Conservation (phyloP, 2,329 filamentous ascomycete genomes). For the Exophiala spinifera region DNA sequence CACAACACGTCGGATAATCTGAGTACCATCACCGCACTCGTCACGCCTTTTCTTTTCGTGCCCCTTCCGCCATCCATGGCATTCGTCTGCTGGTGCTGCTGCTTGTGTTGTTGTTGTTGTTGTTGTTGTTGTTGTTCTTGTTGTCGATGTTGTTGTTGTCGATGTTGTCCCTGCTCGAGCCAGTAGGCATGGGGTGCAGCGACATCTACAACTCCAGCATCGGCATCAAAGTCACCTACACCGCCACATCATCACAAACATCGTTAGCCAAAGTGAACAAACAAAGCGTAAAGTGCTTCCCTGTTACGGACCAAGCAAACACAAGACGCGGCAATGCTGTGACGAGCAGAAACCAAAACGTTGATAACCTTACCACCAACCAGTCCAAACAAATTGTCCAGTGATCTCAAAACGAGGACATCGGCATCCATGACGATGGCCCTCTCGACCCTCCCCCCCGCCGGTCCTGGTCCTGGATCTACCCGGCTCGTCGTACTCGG, state of each 20-base stretch:
- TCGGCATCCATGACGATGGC: constrained; percentile 6
- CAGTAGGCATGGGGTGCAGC: constrained; percentile 7
- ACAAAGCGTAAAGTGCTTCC: too few relatives aligned
- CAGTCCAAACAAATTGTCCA: not conserved
- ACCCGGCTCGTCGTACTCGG: too few relatives aligned
- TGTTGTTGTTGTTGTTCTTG: too few relatives aligned
- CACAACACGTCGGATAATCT: constrained; percentile 2
- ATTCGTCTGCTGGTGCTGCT: not conserved
- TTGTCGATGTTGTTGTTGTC: too few relatives aligned
- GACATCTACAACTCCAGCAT: not conserved
- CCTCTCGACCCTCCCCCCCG: not conserved
- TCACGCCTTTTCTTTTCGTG: not conserved
- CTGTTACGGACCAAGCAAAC: too few relatives aligned
- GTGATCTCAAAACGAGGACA: not conserved
- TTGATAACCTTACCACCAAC: not conserved
- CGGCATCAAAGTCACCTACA: too few relatives aligned
- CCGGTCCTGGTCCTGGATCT: too few relatives aligned
- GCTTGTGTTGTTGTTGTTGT: too few relatives aligned
- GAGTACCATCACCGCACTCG: constrained; percentile 6
- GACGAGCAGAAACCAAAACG: too few relatives aligned
- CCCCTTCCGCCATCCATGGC: not conserved
- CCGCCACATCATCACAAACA: too few relatives aligned
- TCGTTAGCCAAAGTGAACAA: too few relatives aligned
- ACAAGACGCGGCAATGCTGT: too few relatives aligned
- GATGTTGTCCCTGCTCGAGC: not conserved